Conservation (phyloP, 371 early-diverging fungal species). For the Mortierella sp. region DNA sequence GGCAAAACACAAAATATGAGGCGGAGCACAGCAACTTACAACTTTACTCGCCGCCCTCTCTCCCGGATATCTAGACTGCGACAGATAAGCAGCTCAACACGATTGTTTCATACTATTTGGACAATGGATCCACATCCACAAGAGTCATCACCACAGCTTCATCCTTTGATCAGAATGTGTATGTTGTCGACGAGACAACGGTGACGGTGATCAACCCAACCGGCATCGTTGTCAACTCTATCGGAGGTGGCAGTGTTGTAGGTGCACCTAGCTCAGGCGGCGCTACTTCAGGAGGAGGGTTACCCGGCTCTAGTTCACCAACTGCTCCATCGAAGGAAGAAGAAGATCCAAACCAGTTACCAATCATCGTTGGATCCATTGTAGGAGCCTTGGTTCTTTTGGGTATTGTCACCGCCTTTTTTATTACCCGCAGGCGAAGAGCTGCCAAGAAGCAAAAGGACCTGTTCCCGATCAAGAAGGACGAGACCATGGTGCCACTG, state of each 20-base stretch:
- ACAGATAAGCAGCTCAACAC: not conserved
- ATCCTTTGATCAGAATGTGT: not conserved
- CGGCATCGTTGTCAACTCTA: not conserved
- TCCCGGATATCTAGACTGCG: not conserved
- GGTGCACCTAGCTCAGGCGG: not conserved
- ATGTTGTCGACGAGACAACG: not conserved
- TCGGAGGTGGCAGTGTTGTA: not conserved
- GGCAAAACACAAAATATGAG: too few relatives aligned
- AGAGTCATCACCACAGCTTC: not conserved
- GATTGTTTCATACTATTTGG: not conserved
- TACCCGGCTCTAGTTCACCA: not conserved
- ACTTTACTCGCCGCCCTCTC: too few relatives aligned
- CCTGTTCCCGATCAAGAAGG: constrained; percentile 39
- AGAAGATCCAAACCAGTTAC: not conserved
- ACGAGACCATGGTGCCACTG: constrained; percentile 39
- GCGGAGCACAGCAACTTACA: too few relatives aligned
- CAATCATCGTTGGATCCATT: constrained; percentile 26
- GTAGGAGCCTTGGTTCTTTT: constrained; percentile 14
- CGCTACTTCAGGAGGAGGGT: not conserved
- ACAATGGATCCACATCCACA: not conserved
- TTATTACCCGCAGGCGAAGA: constrained; percentile 14
- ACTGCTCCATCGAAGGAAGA: not conserved
- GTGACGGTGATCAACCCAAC: constrained; percentile 3
- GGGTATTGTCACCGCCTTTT: constrained; percentile 6
- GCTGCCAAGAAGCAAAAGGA: constrained; percentile 25